Base-by-base conservation (phyloP, 192 early-diverging fungal species). In the Obelidium mucronatum region DNA sequence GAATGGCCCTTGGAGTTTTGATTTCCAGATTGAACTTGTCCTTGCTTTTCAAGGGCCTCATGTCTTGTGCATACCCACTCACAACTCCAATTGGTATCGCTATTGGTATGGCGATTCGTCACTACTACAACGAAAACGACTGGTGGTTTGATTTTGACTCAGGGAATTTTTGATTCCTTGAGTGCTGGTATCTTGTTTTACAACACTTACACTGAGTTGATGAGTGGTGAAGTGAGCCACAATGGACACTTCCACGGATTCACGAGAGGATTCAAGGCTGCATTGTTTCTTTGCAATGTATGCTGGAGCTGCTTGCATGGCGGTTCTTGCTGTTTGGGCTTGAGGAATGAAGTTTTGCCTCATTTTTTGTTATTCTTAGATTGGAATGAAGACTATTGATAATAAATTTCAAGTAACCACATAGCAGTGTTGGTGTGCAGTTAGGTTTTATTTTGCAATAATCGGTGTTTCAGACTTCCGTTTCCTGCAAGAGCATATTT, bases 101-200 rank as follows among this genome's bases (percentile, higher is more conserved):
- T 1, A 87, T 95, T 60, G 94, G 94, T 28, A 91, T 95, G 66
- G 90, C 82, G 40, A 85, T 94, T 74, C 82, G 94, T 88, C 22
- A 95, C 94, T 11, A 94, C 94, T 4, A 5, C 96, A 40, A 94
- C 94, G n/a, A 84, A 90, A 61, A 86, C 83, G 1, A 86, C 94
- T 60, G 69, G 80, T 0, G 73, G 82, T 0, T 78, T 90, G 1
- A 78, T 95, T 26, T 59, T 94, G 24, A 78, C 87, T 19, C 90
- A 93, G 74, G 95, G 93, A 8, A 86, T 94, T 24, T 82, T 96
- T 28, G 90, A 95, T 65, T 81, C 90, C 2, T 53, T 94, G 35
- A 92, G 92, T 3, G 91, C 93, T 0, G 94, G 94, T 13, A 94
- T 95, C 35, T 76, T 96, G 24, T 81, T 96, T 30, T 94, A 94